These are phyloP conservation scores for Meredithiella fracta DNA, from an alignment of 2,329 filamentous ascomycete species.

Conservation along the genomic window DNA sequence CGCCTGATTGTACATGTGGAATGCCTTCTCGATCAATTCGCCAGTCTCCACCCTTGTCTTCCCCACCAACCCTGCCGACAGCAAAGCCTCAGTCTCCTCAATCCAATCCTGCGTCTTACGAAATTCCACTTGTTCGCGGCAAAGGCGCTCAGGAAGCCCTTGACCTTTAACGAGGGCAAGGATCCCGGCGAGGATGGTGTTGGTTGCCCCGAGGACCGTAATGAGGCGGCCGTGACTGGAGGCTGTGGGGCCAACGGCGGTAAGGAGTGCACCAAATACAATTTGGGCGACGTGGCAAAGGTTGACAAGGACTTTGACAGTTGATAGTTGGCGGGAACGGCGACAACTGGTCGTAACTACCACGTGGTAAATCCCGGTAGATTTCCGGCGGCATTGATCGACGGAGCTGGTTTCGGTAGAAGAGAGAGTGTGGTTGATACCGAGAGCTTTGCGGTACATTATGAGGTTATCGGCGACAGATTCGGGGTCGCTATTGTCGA, in stretches of 20 bases:
- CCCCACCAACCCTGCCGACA: slow-evolving; percentile 27
- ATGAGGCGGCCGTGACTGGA: slow-evolving; percentile 34
- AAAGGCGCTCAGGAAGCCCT: slow-evolving; percentile 30
- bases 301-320: slow-evolving; percentile 26
- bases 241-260: slow-evolving; percentile 28
- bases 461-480: neutral
- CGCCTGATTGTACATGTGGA: slow-evolving; percentile 28
- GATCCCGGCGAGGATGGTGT: slow-evolving; percentile 45
- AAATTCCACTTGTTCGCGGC: slow-evolving; percentile 31
- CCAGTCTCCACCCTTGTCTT: slow-evolving; percentile 27
- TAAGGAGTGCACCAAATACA: slow-evolving; percentile 30
- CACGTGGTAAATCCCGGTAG: slow-evolving; percentile 6
- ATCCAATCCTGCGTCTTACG: slow-evolving; percentile 35
- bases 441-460: slow-evolving; percentile 9
- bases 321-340: slow-evolving; percentile 20
- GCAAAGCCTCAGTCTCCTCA: slow-evolving; percentile 33
- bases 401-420: neutral
- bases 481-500: neutral
- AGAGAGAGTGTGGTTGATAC: slow-evolving; percentile 3
- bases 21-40: slow-evolving; percentile 26
- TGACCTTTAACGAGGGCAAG: slow-evolving; percentile 39
- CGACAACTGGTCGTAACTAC: neutral
- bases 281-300: slow-evolving; percentile 29
- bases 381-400: slow-evolving; percentile 6
- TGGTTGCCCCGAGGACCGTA: slow-evolving; percentile 43